Conservation (phyloP, 352 stramenopile species). For the Phytophthora ramorum region DNA sequence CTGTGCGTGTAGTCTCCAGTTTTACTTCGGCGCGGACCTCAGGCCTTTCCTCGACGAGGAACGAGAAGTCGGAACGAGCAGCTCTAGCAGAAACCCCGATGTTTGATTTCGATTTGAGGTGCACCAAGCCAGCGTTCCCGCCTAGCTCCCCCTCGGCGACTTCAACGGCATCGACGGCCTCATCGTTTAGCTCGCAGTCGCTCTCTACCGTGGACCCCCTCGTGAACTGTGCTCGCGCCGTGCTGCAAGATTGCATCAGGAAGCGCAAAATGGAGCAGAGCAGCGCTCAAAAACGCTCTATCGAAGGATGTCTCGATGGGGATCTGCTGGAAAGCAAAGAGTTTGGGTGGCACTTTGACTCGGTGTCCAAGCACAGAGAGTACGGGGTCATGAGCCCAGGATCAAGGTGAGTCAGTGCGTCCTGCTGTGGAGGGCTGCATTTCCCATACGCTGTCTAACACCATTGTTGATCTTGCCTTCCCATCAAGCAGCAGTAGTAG, state of each 20-base stretch:
- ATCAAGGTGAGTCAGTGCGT: constrained; percentile 47
- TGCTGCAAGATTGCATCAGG: constrained; percentile 78
- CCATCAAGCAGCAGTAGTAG: constrained; percentile 62
- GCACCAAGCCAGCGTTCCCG: constrained; percentile 23
- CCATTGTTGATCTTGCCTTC: neutral
- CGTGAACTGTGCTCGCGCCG: constrained; percentile 63
- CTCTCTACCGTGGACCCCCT: constrained; percentile 59
- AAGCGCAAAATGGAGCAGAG: constrained; percentile 62
- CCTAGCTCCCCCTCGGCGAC: constrained; percentile 38
- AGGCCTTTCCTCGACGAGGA: constrained; percentile 13
- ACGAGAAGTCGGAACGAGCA: constrained; percentile 11
- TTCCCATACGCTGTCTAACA: neutral
- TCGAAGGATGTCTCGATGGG: constrained; percentile 56
- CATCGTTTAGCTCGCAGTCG: constrained; percentile 47
- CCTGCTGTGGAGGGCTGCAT: neutral
- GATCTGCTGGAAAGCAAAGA: constrained; percentile 46
- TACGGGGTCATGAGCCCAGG: constrained; percentile 52
- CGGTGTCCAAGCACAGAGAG: constrained; percentile 49
- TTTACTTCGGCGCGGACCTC: constrained; percentile 4
- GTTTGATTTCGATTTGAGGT: constrained; percentile 30
- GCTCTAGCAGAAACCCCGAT: constrained; percentile 7
- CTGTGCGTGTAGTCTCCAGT: constrained; percentile 5
- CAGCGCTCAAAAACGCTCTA: constrained; percentile 70
- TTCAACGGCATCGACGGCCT: constrained; percentile 53
- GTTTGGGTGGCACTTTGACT: constrained; percentile 37